These are phyloP conservation scores for Nitzschia sp. DNA, from an alignment of 108 stramenopile genomes.

Conservation along the genomic window DNA sequence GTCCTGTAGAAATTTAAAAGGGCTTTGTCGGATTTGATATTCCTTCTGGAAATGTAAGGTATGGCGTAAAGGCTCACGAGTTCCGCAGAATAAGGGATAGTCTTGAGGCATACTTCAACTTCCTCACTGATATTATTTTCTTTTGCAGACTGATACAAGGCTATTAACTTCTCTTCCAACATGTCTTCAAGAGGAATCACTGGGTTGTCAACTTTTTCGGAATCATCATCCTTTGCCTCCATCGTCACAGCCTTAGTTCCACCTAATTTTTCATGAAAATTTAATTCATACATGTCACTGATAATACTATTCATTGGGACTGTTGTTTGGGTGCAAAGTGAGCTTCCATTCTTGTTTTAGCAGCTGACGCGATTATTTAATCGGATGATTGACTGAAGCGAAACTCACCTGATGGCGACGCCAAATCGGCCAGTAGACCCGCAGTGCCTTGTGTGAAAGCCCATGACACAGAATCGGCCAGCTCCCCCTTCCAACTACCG, in stretches of 20 bases:
- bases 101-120: slow-evolving; percentile 4
- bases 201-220: neutral
- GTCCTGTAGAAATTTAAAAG: slow-evolving; percentile 9
- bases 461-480: slow-evolving; percentile 30
- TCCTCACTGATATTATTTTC: slow-evolving; percentile 1
- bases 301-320: slow-evolving; percentile 8
- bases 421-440: slow-evolving; percentile 9
- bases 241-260: neutral
- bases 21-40: neutral
- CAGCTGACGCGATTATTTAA: too few species aligned
- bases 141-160: slow-evolving; percentile 1
- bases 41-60: slow-evolving; percentile 24
- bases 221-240: neutral
- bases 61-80: slow-evolving; percentile 19
- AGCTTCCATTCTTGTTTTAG: too few species aligned
- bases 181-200: slow-evolving; percentile 1
- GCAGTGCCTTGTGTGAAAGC: slow-evolving; percentile 24
- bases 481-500: slow-evolving; percentile 16
- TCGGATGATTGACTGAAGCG: neutral
- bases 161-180: slow-evolving; percentile 8
- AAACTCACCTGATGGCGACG: slow-evolving; percentile 3
- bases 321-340: too few species aligned
- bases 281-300: neutral
- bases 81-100: slow-evolving; percentile 12
- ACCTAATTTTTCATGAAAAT: neutral